phyloP scores from a whole-genome alignment of 805 yeast genomes.

The Teunomyces atbi region DNA sequence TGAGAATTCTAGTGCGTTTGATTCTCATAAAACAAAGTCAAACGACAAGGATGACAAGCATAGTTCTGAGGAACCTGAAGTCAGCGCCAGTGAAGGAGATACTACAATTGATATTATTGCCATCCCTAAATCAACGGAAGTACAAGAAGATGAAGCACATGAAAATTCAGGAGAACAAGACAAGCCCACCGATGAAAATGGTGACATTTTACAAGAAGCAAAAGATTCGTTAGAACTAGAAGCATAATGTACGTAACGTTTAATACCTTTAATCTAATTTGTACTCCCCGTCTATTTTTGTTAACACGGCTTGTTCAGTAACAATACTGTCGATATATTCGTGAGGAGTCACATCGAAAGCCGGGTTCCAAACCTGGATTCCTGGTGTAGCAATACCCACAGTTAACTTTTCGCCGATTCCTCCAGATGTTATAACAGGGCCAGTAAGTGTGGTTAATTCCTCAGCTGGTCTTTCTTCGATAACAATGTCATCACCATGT shows the following conservation, averaged over 20 bases:
- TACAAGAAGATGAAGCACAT: not conserved
- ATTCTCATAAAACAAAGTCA: no score
- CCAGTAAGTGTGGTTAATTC: constrained; percentile 82
- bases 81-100: no score
- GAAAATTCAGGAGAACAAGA: not conserved
- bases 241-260: not conserved
- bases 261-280: constrained; percentile 25
- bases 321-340: constrained; percentile 82
- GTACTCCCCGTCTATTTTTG: constrained; percentile 55
- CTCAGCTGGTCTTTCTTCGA: constrained; percentile 81
- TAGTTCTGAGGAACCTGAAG: no score
- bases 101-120: not conserved
- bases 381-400: constrained; percentile 85
- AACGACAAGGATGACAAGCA: no score
- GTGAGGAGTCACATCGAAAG: constrained; percentile 91
- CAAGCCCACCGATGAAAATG: no score
- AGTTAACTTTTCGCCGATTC: constrained; percentile 41
- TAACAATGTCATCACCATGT: constrained; percentile 72
- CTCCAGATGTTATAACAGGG: constrained; percentile 25
- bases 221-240: not conserved
- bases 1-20: no score
- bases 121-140: not conserved
- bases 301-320: constrained; percentile 65
- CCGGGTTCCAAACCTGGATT: constrained; percentile 91
- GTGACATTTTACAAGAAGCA: not conserved